Base-by-base conservation (phyloP, 2,329 filamentous ascomycete genomes). In the Epichloe amarillans region DNA sequence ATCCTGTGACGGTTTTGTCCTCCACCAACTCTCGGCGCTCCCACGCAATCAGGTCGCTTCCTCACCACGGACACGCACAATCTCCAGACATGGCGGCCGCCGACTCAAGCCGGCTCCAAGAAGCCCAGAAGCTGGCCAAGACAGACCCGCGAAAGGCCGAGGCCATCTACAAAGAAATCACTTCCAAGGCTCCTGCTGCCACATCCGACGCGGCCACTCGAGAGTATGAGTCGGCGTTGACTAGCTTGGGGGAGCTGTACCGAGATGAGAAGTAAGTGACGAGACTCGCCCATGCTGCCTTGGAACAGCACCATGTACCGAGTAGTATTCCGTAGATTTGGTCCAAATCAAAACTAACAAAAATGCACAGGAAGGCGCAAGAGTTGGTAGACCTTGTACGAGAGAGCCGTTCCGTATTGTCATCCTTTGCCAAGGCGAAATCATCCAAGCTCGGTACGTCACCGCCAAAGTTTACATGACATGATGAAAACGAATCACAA, bases 401-500 rank as follows among this genome's bases (percentile, higher is more conserved):
- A 64, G 87, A 88, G 67, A 95, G 89, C 69, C 82, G 91, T 64
- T 86, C 86, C 57, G 86, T 93, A 43, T 82, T 98, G 57, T 96
- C 91, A 52, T 93, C 88, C 56, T 97, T 98, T 69, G 93, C 93
- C 57, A 96, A 97, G 76, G 93, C 94, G 55, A 98, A 98, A 80
- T 97, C 93, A 35, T 88, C 93, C 51, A 98, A 98, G 73, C 77
- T 98, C 55, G 88, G 93, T 97, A 82, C 57, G 83, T 55, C 43
- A 37, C 12, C 23, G 33, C 47, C 5, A 42, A 47, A 48, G 49
- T 40, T 17, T 15, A 52, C 30, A 40, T 11, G 30, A 30, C 30
- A 11, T 30, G 30, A 30, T 30, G 7, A 11, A 30, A 47, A 21
- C 7, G 6, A 23, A 37, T 3, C 5, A 15, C 36, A 33, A 21